Base-by-base conservation (phyloP, 1,284 basidiomycete genomes). In the Fereydounia khargensis region DNA sequence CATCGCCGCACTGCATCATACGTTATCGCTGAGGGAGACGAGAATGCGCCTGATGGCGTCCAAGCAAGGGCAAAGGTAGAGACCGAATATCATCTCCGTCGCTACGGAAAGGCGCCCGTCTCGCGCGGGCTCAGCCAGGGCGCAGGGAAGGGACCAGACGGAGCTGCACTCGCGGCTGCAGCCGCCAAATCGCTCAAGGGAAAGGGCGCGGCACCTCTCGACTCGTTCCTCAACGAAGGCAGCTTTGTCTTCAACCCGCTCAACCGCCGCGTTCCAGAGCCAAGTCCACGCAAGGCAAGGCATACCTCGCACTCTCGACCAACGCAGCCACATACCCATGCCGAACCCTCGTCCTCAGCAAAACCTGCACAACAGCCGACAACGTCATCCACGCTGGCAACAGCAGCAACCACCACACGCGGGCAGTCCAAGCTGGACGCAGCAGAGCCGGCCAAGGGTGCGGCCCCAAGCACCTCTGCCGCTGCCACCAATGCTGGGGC, bases 211-310 rank as follows among this genome's bases (percentile, higher is more conserved):
- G 58, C 58, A 7, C 58, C 58, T 25, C 46, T 54, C 24, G 71
- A 70, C 35, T 72, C 69, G 6, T 75, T 74, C 39, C 47, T 70
- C 22, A 63, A 69, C 41, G 73, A 75, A 38, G 58, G 68, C 14
- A 67, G 60, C 49, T 74, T 74, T 36, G 64, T 74, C 14, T 62
- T 62, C 44, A 73, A 74, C 20, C 73, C 73, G 10, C 59, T 75
- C 22, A 67, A 65, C 40, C 42, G 62, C 11, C 47, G 73, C 4
- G 54, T 73, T 1, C 71, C 71, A 11, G 49, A 52, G 9, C 60
- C 56, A 3, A 53, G 60, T 16, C 69, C 71, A n/a, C 62, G 68
- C 28, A 73, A 68, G 33, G 52, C 56, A 30, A 68, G 46, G 40
- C 40, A 45, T 2, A 38, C 52, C 32, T 40, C n/a, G n/a, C n/a